These are phyloP conservation scores for Amylocarpus encephaloides DNA, from an alignment of 2,329 filamentous ascomycete species.

Conservation along the genomic window DNA sequence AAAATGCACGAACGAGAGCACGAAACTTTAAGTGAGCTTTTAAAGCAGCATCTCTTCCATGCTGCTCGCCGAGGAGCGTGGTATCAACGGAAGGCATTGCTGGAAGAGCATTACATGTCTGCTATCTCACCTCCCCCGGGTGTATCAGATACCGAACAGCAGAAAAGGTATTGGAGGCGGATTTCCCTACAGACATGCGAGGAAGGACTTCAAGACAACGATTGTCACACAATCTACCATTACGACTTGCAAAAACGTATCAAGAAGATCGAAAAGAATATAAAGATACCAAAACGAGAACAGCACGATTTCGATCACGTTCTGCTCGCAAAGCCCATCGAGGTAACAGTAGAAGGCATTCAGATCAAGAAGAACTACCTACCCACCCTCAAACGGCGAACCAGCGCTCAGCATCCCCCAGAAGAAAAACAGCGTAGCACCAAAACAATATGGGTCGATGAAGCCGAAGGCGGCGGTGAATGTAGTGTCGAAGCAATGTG, in stretches of 20 bases:
- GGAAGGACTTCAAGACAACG: constrained; percentile 73
- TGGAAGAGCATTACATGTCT: constrained; percentile 95
- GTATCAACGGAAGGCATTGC: constrained; percentile 90
- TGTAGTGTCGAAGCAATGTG: constrained; percentile 95
- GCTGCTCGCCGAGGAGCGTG: constrained; percentile 77
- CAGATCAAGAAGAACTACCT: constrained; percentile 60
- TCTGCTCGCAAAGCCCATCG: constrained; percentile 65
- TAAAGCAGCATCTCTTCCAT: constrained; percentile 79
- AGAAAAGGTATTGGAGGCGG: constrained; percentile 78
- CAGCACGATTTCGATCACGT: constrained; percentile 94
- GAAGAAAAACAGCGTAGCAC: constrained; percentile 41
- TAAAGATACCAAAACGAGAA: constrained; percentile 75
- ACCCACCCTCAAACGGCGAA: constrained; percentile 18
- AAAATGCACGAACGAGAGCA: constrained; percentile 78
- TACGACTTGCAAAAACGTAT: constrained; percentile 92
- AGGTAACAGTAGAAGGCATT: constrained; percentile 70
- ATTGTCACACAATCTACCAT: constrained; percentile 89
- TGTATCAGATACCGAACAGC: constrained; percentile 42
- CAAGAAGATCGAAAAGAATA: constrained; percentile 78
- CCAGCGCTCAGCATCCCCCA: constrained; percentile 9
- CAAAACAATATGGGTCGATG: constrained; percentile 86
- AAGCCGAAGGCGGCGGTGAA: constrained; percentile 59
- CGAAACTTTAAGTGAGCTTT: constrained; percentile 63
- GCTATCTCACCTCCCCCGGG: constrained; percentile 35
- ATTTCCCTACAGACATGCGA: constrained; percentile 77